Conservation (phyloP, 2,329 filamentous ascomycete genomes). For the Clonostachys rosea region DNA sequence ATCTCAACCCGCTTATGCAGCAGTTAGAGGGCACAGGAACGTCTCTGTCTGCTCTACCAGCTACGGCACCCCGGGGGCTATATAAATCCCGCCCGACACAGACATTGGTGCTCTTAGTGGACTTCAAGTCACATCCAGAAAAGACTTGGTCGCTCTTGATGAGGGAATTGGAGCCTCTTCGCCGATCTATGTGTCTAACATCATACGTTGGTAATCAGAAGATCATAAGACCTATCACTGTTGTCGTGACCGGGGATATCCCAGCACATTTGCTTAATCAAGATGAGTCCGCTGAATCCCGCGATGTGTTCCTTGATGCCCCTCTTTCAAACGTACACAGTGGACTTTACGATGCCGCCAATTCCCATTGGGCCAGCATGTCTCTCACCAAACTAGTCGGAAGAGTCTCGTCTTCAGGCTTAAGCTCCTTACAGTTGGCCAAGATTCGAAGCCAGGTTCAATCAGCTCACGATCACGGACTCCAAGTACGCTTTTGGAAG, state of each 20-base stretch:
- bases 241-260: slow-evolving; percentile 61
- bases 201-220: slow-evolving; percentile 45
- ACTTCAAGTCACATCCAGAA: slow-evolving; percentile 53
- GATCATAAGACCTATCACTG: slow-evolving; percentile 54
- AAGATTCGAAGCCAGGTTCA: slow-evolving; percentile 38
- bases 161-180: slow-evolving; percentile 46
- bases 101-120: slow-evolving; percentile 59
- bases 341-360: slow-evolving; percentile 39
- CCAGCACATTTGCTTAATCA: not conserved
- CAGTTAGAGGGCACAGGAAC: slow-evolving; percentile 49
- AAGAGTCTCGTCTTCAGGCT: slow-evolving; percentile 32
- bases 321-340: slow-evolving; percentile 40
- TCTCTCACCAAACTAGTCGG: slow-evolving; percentile 52
- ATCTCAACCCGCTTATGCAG: slow-evolving; percentile 58
- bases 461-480: slow-evolving; percentile 45
- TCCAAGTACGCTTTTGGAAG: slow-evolving; percentile 58
- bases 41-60: slow-evolving; percentile 18
- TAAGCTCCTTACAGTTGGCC: slow-evolving; percentile 37
- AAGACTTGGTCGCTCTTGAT: slow-evolving; percentile 16
- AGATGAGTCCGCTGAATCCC: slow-evolving; percentile 7
- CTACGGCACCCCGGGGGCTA: slow-evolving; percentile 45
- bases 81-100: slow-evolving; percentile 48
- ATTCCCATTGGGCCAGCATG: slow-evolving; percentile 63
- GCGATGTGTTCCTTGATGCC: slow-evolving; percentile 65
- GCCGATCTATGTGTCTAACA: slow-evolving; percentile 52